Conservation (phyloP, 805 yeast genomes). For the Alloascoidea hylecoeti region DNA sequence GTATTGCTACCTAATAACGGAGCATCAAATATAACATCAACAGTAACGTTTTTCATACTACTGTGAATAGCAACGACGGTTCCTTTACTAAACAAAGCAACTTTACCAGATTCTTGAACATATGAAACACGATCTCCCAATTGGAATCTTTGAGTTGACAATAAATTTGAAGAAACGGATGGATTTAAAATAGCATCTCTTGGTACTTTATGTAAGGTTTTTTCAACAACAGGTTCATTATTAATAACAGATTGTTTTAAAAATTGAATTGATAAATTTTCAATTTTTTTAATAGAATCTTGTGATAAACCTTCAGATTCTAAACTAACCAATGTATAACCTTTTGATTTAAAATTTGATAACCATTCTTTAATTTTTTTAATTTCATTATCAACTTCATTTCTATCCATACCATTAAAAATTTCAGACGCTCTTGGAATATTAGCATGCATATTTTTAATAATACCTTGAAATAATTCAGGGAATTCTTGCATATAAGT, state of each 20-base stretch:
- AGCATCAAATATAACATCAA: conserved; percentile 68
- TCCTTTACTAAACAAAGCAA: conserved; percentile 78
- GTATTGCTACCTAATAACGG: conserved; percentile 74
- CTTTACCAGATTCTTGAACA: conserved; percentile 78
- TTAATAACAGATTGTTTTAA: no score
- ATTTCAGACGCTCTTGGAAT: neutral
- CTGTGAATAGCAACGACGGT: conserved; percentile 68
- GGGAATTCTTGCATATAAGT: conserved; percentile 54
- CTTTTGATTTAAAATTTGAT: conserved; percentile 32
- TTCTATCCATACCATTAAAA: conserved; percentile 21
- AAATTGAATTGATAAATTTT: conserved; percentile 35
- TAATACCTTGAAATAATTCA: conserved; percentile 32
- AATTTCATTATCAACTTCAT: conserved; percentile 16
- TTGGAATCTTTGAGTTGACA: conserved; percentile 62
- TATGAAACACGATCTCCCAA: conserved; percentile 87
- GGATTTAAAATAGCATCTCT: conserved; percentile 73
- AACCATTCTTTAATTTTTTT: conserved; percentile 22
- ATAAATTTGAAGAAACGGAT: conserved; percentile 48
- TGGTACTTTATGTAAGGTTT: conserved; percentile 66
- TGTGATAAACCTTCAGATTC: conserved; percentile 70
- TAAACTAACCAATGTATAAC: conserved; percentile 49
- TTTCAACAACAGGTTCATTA: conserved; percentile 27
- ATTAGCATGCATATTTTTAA: conserved; percentile 4
- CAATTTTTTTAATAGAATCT: conserved; percentile 53
- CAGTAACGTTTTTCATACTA: conserved; percentile 31